Conservation (phyloP, 1,284 basidiomycete genomes). For the Trichosporon sp. region DNA sequence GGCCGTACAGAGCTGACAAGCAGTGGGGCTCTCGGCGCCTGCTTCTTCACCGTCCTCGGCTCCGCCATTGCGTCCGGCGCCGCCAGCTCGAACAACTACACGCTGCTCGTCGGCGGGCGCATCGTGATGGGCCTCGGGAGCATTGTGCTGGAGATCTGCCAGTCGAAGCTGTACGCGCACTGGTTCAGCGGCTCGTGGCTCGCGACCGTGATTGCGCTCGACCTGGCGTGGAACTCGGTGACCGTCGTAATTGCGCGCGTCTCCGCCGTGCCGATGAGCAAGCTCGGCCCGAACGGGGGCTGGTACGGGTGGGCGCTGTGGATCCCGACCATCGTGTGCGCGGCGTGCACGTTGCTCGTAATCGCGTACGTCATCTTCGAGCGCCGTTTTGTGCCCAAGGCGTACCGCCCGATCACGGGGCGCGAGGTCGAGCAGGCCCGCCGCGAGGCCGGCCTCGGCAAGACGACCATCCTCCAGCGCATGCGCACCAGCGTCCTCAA, state of each 20-base stretch:
- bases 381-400: slow-evolving; percentile 14
- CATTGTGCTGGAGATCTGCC: slow-evolving; percentile 25
- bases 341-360: slow-evolving; percentile 15
- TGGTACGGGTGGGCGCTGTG: slow-evolving; percentile 44
- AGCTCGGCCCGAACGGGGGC: slow-evolving; percentile 24
- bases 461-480: slow-evolving; percentile 5
- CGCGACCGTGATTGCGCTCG: slow-evolving; percentile 34
- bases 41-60: slow-evolving; percentile 32
- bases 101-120: slow-evolving; percentile 30
- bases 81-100: slow-evolving; percentile 29
- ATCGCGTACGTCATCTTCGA: slow-evolving; percentile 34
- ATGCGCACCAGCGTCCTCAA: slow-evolving; percentile 9
- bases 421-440: slow-evolving; percentile 18
- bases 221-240: slow-evolving; percentile 38
- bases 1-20: slow-evolving; percentile 22
- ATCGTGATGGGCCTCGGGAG: slow-evolving; percentile 40
- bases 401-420: slow-evolving; percentile 32
- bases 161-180: slow-evolving; percentile 42
- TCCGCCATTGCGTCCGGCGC: slow-evolving; percentile 26
- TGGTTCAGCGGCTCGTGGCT: slow-evolving; percentile 38
- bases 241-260: slow-evolving; percentile 33
- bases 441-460: slow-evolving; percentile 21
- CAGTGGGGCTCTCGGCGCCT: slow-evolving; percentile 10
- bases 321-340: slow-evolving; percentile 16
- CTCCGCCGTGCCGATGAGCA: slow-evolving; percentile 38